Base-by-base conservation (phyloP, 371 early-diverging fungal species). In the Lichtheimia ornata region DNA sequence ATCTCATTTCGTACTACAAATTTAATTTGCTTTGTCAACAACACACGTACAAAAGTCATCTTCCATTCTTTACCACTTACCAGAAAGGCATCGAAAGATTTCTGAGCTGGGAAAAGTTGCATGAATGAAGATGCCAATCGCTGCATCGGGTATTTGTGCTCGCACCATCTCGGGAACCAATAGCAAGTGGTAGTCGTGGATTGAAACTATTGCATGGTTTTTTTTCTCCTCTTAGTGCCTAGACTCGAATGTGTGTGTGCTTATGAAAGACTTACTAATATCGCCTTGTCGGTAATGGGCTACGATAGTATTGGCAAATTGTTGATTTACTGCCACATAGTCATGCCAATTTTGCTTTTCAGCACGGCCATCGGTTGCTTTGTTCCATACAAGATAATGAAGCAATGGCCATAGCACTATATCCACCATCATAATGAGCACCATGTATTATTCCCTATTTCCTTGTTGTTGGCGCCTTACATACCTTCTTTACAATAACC, bases 151-250 rank as follows among this genome's bases (percentile, higher is more conserved):
- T 18, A 96, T 69, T 27, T 71, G 74, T 63, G 85, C 73, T 41
- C 96, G 88, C 18, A 99, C 69, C 82, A 98, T 84, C 58, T 85
- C 77, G 5, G 99, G 99, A 6, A 98, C 86, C 45, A 97, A 74
- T 74, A 97, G 84, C 47, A 98, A 73, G 76, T 99, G 99, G 72
- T 99, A 99, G 81, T 99, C 99, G 69, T 99, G 97, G 60, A 99
- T 89, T 96, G 97, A 99, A 50, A 99, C 89, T 83, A 82, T 53
- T n/a, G 17, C n/a, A 47, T 47, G 47, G n/a, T 47, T 35, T n/a
- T 27, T 5, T 18, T 11, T 43, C 7, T 15, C 22, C 5, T 24
- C n/a, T 47, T 47, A 25, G 20, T 12, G 24, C 41, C 22, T 40
- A 56, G 56, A 12, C 14, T 40, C 35, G 43, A 3, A 13, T 15